These are phyloP conservation scores for Fomitopsis pinicola DNA, from an alignment of 1,284 basidiomycete genomes.

Conservation along the genomic window DNA sequence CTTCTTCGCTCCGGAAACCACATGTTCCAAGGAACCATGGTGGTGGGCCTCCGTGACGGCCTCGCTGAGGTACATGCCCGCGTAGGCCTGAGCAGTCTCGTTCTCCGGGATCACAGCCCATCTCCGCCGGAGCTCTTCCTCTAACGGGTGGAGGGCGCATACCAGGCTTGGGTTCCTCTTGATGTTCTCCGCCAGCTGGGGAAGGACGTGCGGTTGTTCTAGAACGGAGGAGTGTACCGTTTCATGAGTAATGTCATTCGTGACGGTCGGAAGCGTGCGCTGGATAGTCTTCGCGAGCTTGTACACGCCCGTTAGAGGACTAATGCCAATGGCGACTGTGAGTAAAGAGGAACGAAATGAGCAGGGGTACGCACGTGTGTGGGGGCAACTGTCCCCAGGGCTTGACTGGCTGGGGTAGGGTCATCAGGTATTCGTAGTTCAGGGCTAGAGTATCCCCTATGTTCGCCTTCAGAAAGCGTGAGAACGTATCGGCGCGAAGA, in stretches of 20 bases:
- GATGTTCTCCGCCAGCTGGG: constrained; percentile 34
- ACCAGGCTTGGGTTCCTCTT: constrained; percentile 41
- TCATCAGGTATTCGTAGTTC: constrained; percentile 48
- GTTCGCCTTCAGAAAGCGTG: constrained; percentile 39
- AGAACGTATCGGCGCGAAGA: constrained; percentile 7
- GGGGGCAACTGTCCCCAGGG: constrained; percentile 57
- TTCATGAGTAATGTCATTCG: constrained; percentile 49
- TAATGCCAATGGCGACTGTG: constrained; percentile 32
- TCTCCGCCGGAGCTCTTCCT: constrained; percentile 40
- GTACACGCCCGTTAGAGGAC: constrained; percentile 52
- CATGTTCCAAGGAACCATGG: not conserved
- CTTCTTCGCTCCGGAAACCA: not conserved
- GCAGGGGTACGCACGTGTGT: constrained; percentile 45
- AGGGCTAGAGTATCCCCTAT: constrained; percentile 50
- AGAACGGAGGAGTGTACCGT: constrained; percentile 57
- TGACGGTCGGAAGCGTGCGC: constrained; percentile 42
- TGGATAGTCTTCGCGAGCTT: constrained; percentile 37
- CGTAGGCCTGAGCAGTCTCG: not conserved
- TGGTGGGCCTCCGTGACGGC: not conserved
- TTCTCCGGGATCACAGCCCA: constrained; percentile 31
- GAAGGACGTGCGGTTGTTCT: constrained; percentile 35
- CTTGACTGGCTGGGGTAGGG: constrained; percentile 47
- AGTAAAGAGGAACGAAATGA: not conserved
- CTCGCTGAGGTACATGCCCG: not conserved
- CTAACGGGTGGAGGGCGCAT: constrained; percentile 42